These are phyloP conservation scores for Salvia splendens DNA, from an alignment of 257 asterid species.

Conservation along the genomic window DNA sequence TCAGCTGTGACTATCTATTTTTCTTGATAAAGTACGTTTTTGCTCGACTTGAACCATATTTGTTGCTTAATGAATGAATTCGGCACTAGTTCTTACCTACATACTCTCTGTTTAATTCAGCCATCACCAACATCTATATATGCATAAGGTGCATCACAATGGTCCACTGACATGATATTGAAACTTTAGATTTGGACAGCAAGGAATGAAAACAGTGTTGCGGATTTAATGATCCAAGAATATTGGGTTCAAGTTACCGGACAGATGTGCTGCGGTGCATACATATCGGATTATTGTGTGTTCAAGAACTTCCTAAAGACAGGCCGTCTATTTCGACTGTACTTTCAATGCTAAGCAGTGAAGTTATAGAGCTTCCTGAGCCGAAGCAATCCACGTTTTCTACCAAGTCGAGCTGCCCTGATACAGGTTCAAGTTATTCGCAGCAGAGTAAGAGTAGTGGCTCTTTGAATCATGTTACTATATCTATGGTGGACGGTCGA, in stretches of 20 bases:
- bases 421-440: constrained; percentile 36
- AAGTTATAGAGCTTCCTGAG: constrained; percentile 46
- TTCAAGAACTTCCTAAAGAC: constrained; percentile 59
- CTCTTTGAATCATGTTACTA: constrained; percentile 41
- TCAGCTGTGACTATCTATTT: background rate
- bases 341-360: constrained; percentile 60
- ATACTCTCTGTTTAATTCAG: background rate
- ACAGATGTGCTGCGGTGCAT: constrained; percentile 52
- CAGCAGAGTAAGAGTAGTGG: constrained; percentile 38
- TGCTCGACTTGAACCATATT: no score
- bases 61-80: no score
- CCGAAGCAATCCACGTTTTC: constrained; percentile 48
- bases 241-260: constrained; percentile 27
- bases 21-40: background rate
- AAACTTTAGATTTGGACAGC: constrained; percentile 54
- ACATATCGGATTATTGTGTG: constrained; percentile 65
- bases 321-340: constrained; percentile 54
- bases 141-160: background rate
- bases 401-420: constrained; percentile 19
- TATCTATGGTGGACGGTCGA: constrained; percentile 50
- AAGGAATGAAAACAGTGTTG: constrained; percentile 46
- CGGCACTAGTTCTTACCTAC: background rate
- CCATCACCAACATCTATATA: background rate
- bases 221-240: constrained; percentile 41
- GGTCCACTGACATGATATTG: background rate